Conservation (phyloP, 371 early-diverging fungal species). For the Mucor sp. region DNA sequence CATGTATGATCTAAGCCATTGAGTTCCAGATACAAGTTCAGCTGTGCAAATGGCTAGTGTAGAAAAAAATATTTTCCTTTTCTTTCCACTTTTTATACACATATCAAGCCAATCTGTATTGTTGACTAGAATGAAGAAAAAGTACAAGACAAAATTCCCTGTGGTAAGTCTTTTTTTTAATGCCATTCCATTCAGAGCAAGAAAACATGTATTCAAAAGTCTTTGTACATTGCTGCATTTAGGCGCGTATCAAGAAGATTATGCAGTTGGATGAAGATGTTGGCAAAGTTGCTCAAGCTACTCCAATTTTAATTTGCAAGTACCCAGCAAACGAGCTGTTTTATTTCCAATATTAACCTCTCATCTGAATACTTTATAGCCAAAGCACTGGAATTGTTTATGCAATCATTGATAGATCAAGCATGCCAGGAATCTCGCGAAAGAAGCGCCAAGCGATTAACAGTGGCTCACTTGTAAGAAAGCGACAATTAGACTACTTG, state of each 20-base stretch:
- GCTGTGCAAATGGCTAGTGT: not conserved
- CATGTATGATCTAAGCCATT: not conserved
- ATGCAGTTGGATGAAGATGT: slow-evolving; percentile 99
- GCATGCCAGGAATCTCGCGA: slow-evolving; percentile 82
- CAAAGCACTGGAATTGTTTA: slow-evolving; percentile 93
- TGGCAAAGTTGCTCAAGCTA: slow-evolving; percentile 99
- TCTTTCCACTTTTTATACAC: not conserved
- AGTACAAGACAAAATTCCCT: slow-evolving; percentile 91
- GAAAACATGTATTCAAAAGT: not conserved
- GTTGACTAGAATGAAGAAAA: slow-evolving; percentile 68
- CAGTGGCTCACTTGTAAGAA: slow-evolving; percentile 83
- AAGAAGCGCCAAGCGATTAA: slow-evolving; percentile 81
- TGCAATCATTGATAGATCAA: slow-evolving; percentile 88
- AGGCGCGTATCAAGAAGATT: slow-evolving; percentile 99
- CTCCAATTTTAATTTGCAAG: slow-evolving; percentile 96
- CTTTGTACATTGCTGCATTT: not conserved
- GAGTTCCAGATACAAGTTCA: not conserved
- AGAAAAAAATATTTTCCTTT: not conserved
- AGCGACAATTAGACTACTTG: no score
- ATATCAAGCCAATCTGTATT: not conserved
- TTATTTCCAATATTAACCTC: not conserved
- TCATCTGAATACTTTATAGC: slow-evolving; percentile 48
- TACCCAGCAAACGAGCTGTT: not conserved
- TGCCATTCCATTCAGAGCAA: not conserved
- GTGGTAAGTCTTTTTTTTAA: slow-evolving; percentile 33